Evolutionary conservation across 345 rosid genomes (phyloP), one percentile per base, ranked within the genome.

Genomic region (Ricinus communis): DNA sequence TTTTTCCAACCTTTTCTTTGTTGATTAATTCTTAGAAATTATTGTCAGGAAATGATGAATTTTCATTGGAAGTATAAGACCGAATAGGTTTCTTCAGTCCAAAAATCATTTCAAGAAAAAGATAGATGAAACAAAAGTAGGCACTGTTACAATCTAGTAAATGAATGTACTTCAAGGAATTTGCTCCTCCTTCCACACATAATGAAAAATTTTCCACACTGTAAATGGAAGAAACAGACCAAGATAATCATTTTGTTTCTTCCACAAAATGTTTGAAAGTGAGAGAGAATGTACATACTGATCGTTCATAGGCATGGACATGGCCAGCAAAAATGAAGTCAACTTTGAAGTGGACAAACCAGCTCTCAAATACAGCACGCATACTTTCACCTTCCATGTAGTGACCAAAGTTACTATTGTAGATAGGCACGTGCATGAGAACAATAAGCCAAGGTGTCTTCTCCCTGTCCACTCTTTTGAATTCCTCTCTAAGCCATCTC

Each of bases 261-360:
- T 57, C 13, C 4, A 18, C 4, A 58, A 19, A 30, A 30, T 30
- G 8, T 15, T 4, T 58, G 5, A 58, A 55, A 58, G 30, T 31
- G 62, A 58, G 41, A 41, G 54, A 65, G 24, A 50, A 59, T 11
- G 8, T 13, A 21, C 76, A 46, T 83, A 87, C 88, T 0, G 87
- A 71, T 83, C 91, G 80, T 82, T 87, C 88, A 49, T 85, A 87
- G 30, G 88, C 91, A 74, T 87, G 91, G 69, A 84, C 87, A 33
- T 87, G 90, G 22, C 90, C 88, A 12, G 90, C 80, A 61, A 87
- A 79, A 54, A 87, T 72, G 47, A 87, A 30, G 66, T 87, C 91
- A 5, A 87, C 87, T 71, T 71, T 78, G 67, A 74, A 65, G 69
- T 33, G 41, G 22, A 85, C 82, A 68, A 87, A 77, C 91, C 83